phyloP scores from a whole-genome alignment of 2,329 filamentous ascomycete species.

The Myriangium duriaei region DNA sequence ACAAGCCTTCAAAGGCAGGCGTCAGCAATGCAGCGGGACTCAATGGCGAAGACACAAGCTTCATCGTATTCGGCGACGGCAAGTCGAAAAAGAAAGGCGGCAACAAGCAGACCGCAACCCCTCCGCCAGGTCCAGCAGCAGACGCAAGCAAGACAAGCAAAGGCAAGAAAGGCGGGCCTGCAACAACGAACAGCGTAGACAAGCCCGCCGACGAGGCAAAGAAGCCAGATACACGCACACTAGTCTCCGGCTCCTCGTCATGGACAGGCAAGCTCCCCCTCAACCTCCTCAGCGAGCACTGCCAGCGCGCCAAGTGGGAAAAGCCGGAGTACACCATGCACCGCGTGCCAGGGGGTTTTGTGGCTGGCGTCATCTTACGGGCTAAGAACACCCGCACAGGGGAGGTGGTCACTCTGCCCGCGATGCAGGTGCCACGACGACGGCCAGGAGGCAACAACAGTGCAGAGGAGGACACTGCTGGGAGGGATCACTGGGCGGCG shows the following conservation, averaged over 20 bases:
- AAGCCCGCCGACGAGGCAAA: conserved; percentile 32
- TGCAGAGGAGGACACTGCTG: conserved; percentile 17
- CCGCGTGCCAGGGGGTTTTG: conserved; percentile 24
- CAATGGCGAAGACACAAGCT: conserved; percentile 36
- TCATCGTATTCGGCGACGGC: conserved; percentile 36
- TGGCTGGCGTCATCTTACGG: conserved; percentile 69
- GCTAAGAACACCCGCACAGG: conserved; percentile 68
- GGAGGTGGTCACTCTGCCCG: conserved; percentile 60
- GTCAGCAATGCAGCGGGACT: conserved; percentile 20
- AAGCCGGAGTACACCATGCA: conserved; percentile 77
- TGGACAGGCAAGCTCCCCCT: conserved; percentile 97
- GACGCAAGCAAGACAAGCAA: conserved; percentile 15
- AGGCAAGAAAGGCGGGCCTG: conserved; percentile 18
- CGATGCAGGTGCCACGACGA: conserved; percentile 69
- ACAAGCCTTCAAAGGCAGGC: conserved; percentile 25
- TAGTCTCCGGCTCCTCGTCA: conserved; percentile 75
- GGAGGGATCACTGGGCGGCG: conserved; percentile 55
- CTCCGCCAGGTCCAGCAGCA: conserved; percentile 2
- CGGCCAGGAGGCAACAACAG: too few species aligned
- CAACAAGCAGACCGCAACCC: conserved; percentile 16
- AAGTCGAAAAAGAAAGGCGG: conserved; percentile 34
- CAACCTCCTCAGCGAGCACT: conserved; percentile 86
- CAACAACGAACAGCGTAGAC: conserved; percentile 7
- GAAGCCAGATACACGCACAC: conserved; percentile 52
- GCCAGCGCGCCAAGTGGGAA: conserved; percentile 91